phyloP scores from a whole-genome alignment of 805 yeast species.

The Maudiozyma barnettii region DNA sequence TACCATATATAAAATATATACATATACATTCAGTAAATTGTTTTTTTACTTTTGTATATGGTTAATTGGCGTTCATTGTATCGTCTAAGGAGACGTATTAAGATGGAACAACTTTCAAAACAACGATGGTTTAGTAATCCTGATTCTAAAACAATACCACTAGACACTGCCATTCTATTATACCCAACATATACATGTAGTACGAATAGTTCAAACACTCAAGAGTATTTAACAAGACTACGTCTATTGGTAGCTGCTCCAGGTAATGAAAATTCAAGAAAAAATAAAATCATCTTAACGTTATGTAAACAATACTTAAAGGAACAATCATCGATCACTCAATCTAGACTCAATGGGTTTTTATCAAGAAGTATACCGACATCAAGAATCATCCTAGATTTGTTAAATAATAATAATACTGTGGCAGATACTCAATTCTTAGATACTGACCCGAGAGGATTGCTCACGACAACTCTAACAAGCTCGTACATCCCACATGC shows the following conservation, averaged over 20 bases:
- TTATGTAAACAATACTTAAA: slow-evolving; percentile 48
- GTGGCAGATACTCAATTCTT: not conserved
- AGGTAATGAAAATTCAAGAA: slow-evolving; percentile 53
- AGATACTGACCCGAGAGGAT: slow-evolving; percentile 57
- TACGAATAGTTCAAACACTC: too few relatives aligned
- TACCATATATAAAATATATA: too few relatives aligned
- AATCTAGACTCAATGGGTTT: slow-evolving; percentile 59
- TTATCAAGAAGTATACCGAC: slow-evolving; percentile 57
- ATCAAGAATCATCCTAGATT: slow-evolving; percentile 42
- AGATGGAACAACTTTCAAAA: slow-evolving; percentile 1
- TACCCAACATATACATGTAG: slow-evolving; percentile 44
- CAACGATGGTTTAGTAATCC: not conserved
- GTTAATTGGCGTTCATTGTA: not conserved
- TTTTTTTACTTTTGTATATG: not conserved
- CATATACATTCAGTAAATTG: not conserved
- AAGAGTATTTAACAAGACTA: slow-evolving; percentile 37
- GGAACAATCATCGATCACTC: slow-evolving; percentile 5
- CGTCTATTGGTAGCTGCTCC: slow-evolving; percentile 66
- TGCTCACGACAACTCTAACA: slow-evolving; percentile 43
- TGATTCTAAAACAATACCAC: slow-evolving; percentile 27
- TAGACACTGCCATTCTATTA: slow-evolving; percentile 50
- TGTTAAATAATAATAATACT: slow-evolving; percentile 17
- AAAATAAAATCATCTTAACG: slow-evolving; percentile 58
- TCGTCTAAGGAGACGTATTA: not conserved
- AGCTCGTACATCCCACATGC: slow-evolving; percentile 49